Percentiles rank a stretch among this genome's conserved stretches.
phyloP scores from a whole-genome alignment of 805 yeast genomes.

The Candida suzukii region DNA sequence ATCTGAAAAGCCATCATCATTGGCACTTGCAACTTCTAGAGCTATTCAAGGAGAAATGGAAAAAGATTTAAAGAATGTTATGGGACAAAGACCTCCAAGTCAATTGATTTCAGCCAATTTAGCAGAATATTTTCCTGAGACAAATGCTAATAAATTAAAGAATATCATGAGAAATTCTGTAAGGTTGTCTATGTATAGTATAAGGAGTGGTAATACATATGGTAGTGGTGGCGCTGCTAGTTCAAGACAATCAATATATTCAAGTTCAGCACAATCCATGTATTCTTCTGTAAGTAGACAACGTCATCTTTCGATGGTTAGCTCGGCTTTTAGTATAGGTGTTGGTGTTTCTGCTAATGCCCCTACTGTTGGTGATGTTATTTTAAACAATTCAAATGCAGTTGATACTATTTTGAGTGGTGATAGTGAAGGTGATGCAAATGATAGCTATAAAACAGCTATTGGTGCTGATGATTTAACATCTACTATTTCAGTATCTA shows the following conservation, averaged over 20 bases:
- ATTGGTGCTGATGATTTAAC: not conserved
- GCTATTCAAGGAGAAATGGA: constrained; percentile 7
- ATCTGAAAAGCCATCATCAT: constrained; percentile 55
- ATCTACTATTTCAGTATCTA: not conserved
- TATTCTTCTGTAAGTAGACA: constrained; percentile 13
- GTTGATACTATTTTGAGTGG: constrained; percentile 33
- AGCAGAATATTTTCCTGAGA: constrained; percentile 86
- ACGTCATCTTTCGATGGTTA: constrained; percentile 18
- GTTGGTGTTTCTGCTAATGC: constrained; percentile 22
- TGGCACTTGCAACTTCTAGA: constrained; percentile 51
- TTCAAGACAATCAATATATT: constrained; percentile 10
- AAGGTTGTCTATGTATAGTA: constrained; percentile 51
- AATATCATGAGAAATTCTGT: constrained; percentile 81
- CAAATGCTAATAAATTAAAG: constrained; percentile 62
- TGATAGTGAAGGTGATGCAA: not conserved
- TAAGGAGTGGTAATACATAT: constrained; percentile 7
- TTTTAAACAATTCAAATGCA: constrained; percentile 49
- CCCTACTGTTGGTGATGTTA: constrained; percentile 59
- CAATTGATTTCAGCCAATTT: constrained; percentile 85
- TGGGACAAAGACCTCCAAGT: constrained; percentile 91
- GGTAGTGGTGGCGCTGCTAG: not conserved
- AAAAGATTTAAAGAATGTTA: constrained; percentile 36
- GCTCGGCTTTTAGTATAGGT: constrained; percentile 21
- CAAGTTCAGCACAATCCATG: too few species aligned
- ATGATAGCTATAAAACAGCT: not conserved